Conservation (phyloP, 352 stramenopile species). For the Pythium utonaiense region DNA sequence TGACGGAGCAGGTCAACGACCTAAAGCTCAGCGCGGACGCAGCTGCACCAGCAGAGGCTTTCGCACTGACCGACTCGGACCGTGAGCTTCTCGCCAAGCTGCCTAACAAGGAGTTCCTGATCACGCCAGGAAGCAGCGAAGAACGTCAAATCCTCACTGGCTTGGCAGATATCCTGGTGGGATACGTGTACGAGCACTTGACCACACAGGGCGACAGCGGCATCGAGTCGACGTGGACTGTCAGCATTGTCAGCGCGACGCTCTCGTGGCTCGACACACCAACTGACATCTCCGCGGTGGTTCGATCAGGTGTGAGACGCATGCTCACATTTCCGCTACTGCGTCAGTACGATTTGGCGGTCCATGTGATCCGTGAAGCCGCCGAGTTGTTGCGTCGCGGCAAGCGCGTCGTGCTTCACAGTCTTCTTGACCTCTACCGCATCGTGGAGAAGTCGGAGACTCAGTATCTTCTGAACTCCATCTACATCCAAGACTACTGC, state of each 20-base stretch:
- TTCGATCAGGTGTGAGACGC: slow-evolving; percentile 80
- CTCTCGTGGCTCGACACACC: slow-evolving; percentile 93
- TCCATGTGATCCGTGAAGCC: slow-evolving; percentile 82
- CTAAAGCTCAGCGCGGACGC: neutral
- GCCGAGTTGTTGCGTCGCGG: slow-evolving; percentile 80
- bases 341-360: slow-evolving; percentile 87
- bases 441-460: slow-evolving; percentile 94
- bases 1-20: slow-evolving; percentile 7
- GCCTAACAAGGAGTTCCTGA: slow-evolving; percentile 78
- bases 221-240: slow-evolving; percentile 96
- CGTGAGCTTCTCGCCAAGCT: slow-evolving; percentile 71
- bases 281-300: slow-evolving; percentile 50
- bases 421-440: slow-evolving; percentile 87
- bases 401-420: slow-evolving; percentile 87
- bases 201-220: slow-evolving; percentile 93
- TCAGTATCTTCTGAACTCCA: slow-evolving; percentile 95
- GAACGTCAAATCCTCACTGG: slow-evolving; percentile 69
- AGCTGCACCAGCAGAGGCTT: neutral
- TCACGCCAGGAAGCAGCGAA: slow-evolving; percentile 49
- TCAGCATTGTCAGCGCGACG: slow-evolving; percentile 92
- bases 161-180: slow-evolving; percentile 93
- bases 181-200: slow-evolving; percentile 95
- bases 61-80: slow-evolving; percentile 52
- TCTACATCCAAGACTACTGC: slow-evolving; percentile 95
- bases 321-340: slow-evolving; percentile 96